Evolutionary conservation across 345 rosid species (phyloP), one percentile per base, ranked within the genome.

Genomic region (Eucalyptus decipiens): DNA sequence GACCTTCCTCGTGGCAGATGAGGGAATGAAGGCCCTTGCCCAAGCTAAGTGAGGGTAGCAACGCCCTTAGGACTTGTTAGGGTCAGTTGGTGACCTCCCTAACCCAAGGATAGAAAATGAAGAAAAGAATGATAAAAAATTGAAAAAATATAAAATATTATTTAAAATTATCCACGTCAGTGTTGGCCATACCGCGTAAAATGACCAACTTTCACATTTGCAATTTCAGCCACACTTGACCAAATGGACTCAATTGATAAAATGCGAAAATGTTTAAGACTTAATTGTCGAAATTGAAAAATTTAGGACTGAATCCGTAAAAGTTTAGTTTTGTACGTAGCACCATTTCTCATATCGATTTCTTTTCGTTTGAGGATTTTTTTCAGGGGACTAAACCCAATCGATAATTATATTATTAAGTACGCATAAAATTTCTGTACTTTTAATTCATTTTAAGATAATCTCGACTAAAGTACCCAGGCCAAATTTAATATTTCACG

Each of bases 101-200:
- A 52, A 52, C 56, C 56, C 9, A 52, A 52, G 23, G 56, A 18
- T 52, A 52, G 2, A 19, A 18, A 19, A 52, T 0, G 9, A 19
- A 52, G 24, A 19, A 52, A 52, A 52, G 2, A 18, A 52, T 18
- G 56, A 52, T 52, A 52, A 52, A 52, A 18, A 52, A 18, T 51
- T 0, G 23, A 51, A 7, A 51, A 52, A 18, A 18, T 52, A 52
- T 3, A 52, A 3, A 19, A 51, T 51, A 7, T 52, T 18, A 52
- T 52, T 52, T 52, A 0, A 52, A 52, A 52, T 18, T 7, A 52
- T 52, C 56, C 24, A 19, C 0, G 10, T 51, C 2, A 18, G 0
- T 7, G 23, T 0, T 18, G 9, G 2, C 0, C 2, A 0, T 19
- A 0, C 4, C 10, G 0, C 0, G 1, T 52, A 52, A 4, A 10